Conservation (phyloP, 768 basidiomycete genomes). For the Polyporus arcularius region DNA sequence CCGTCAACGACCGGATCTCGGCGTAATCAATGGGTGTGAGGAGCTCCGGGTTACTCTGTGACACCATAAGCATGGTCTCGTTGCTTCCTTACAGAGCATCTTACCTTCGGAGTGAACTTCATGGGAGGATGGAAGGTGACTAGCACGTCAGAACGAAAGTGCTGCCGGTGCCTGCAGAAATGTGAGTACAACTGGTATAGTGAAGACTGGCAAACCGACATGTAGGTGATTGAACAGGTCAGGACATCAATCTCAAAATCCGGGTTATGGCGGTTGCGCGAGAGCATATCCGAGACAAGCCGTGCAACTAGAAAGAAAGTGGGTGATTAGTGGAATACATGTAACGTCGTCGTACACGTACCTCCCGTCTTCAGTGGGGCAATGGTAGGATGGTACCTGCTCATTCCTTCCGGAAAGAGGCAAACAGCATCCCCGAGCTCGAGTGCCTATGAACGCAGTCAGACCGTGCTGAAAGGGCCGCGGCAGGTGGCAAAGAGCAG, state of each 20-base stretch:
- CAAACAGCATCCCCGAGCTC: constrained; percentile 79
- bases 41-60: constrained; percentile 69
- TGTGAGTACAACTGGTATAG: constrained; percentile 5
- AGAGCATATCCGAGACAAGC: constrained; percentile 75
- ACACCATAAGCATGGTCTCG: background rate
- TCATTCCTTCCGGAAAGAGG: constrained; percentile 85
- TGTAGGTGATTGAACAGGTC: constrained; percentile 83
- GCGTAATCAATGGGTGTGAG: constrained; percentile 65
- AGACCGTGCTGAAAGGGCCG: background rate
- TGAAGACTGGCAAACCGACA: constrained; percentile 42
- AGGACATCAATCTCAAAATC: constrained; percentile 72
- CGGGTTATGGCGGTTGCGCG: constrained; percentile 64
- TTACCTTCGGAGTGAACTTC: constrained; percentile 62
- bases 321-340: background rate
- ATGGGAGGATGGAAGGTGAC: constrained; percentile 79
- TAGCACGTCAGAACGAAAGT: constrained; percentile 86
- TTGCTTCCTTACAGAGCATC: background rate
- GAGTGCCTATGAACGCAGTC: constrained; percentile 52
- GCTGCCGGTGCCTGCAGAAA: constrained; percentile 68
- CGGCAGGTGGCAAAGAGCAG: background rate
- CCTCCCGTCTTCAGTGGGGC: constrained; percentile 88
- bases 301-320: constrained; percentile 59
- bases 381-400: constrained; percentile 83
- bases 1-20: constrained; percentile 60
- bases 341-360: constrained; percentile 30